These are phyloP conservation scores for Hypericum androsaemum DNA, from an alignment of 345 rosid genomes.

Conservation along the genomic window DNA sequence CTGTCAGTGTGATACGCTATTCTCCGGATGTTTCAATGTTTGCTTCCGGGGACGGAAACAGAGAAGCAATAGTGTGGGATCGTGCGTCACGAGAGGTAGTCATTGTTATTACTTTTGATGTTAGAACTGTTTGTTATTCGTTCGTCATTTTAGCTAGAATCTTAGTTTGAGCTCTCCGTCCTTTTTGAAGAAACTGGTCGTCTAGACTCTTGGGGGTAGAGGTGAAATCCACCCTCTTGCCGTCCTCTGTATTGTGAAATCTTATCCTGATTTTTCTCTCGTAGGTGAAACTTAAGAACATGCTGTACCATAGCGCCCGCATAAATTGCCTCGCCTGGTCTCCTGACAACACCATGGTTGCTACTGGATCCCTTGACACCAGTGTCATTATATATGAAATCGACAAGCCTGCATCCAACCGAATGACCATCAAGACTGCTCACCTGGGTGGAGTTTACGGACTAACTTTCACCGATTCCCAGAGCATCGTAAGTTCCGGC, in stretches of 20 bases:
- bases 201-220: no score
- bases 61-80: slow-evolving; percentile 93
- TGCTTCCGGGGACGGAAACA: slow-evolving; percentile 79
- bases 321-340: slow-evolving; percentile 92
- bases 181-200: no score
- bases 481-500: slow-evolving; percentile 66
- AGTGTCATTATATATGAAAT: slow-evolving; percentile 66
- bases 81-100: slow-evolving; percentile 70
- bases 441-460: slow-evolving; percentile 91
- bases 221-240: not conserved
- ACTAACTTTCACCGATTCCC: slow-evolving; percentile 56
- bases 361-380: slow-evolving; percentile 84
- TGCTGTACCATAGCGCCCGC: slow-evolving; percentile 80
- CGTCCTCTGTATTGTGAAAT: not conserved
- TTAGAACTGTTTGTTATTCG: not conserved
- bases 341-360: slow-evolving; percentile 59
- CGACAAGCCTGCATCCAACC: slow-evolving; percentile 61
- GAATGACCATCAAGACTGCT: slow-evolving; percentile 72
- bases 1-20: slow-evolving; percentile 68
- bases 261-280: slow-evolving; percentile 6
- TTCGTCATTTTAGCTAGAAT: no score
- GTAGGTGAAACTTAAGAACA: slow-evolving; percentile 75
- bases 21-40: slow-evolving; percentile 91
- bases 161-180: no score
- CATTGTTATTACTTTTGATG: not conserved